Conservation (phyloP, 345 rosid genomes). For the Salix purpurea region DNA sequence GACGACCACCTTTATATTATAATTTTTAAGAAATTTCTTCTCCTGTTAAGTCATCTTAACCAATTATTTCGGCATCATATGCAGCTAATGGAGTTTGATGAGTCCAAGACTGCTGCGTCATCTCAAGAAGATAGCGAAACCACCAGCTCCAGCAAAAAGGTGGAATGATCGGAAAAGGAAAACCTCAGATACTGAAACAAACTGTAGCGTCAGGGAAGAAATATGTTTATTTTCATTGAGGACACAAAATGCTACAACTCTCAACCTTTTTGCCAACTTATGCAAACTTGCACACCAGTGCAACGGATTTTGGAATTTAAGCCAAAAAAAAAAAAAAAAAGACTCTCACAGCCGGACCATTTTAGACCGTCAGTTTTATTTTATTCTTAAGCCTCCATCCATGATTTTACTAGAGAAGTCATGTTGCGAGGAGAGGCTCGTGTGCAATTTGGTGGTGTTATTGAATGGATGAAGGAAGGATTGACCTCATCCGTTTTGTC, state of each 20-base stretch:
- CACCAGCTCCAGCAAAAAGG: slow-evolving; percentile 19
- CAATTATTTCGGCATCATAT: not conserved
- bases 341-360: not conserved
- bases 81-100: slow-evolving; percentile 93
- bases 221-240: slow-evolving; percentile 7
- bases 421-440: not conserved
- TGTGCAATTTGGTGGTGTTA: not conserved
- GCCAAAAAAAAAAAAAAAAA: slow-evolving; percentile 17
- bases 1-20: not conserved
- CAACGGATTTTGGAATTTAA: slow-evolving; percentile 38
- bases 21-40: not conserved
- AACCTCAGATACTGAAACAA: not conserved
- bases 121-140: slow-evolving; percentile 11
- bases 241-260: not conserved
- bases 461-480: too few species aligned
- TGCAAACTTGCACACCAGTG: slow-evolving; percentile 25
- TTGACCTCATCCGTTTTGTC: too few species aligned
- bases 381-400: not conserved
- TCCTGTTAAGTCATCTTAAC: not conserved
- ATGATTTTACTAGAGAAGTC: not conserved
- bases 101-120: slow-evolving; percentile 38
- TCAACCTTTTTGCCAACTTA: slow-evolving; percentile 28
- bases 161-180: slow-evolving; percentile 3
- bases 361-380: not conserved
- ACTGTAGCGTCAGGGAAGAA: not conserved